phyloP scores from a whole-genome alignment of 2,329 filamentous ascomycete species.

The Claviceps africana region DNA sequence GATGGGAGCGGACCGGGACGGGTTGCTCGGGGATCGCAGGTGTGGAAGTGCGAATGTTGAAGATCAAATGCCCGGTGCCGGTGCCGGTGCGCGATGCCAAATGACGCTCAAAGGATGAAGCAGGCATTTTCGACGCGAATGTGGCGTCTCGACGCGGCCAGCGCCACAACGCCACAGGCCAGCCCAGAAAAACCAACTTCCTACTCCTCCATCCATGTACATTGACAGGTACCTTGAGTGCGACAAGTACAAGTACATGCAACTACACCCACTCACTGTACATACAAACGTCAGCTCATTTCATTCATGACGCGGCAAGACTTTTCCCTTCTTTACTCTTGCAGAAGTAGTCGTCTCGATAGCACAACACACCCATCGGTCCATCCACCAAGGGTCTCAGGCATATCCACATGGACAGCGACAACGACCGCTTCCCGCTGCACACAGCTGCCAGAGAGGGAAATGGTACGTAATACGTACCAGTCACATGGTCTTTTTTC shows the following conservation, averaged over 20 bases:
- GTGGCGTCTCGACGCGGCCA: constrained; percentile 15
- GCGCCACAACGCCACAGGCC: constrained; percentile 2
- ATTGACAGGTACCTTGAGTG: too few relatives aligned
- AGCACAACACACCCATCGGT: too few relatives aligned
- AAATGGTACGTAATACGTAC: constrained; percentile 42
- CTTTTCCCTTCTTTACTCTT: not conserved
- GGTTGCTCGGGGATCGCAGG: not conserved
- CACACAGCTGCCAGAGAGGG: constrained; percentile 81
- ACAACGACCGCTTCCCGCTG: constrained; percentile 57
- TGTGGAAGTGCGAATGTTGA: not conserved
- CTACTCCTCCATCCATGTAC: too few relatives aligned
- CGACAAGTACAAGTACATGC: too few relatives aligned
- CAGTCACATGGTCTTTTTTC: not conserved
- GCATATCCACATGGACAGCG: constrained; percentile 16
- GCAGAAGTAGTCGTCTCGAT: not conserved
- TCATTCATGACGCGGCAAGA: not conserved
- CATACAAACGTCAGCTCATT: too few relatives aligned
- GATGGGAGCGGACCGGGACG: not conserved
- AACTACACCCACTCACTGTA: too few relatives aligned
- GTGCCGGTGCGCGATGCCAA: not conserved
- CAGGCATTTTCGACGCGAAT: too few relatives aligned
- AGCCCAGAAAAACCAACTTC: not conserved
- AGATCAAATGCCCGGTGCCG: not conserved
- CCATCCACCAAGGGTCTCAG: too few relatives aligned
- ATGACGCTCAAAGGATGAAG: not conserved